phyloP scores from a whole-genome alignment of 2,329 filamentous ascomycete species.

The Aspergillus pseudoterreus region DNA sequence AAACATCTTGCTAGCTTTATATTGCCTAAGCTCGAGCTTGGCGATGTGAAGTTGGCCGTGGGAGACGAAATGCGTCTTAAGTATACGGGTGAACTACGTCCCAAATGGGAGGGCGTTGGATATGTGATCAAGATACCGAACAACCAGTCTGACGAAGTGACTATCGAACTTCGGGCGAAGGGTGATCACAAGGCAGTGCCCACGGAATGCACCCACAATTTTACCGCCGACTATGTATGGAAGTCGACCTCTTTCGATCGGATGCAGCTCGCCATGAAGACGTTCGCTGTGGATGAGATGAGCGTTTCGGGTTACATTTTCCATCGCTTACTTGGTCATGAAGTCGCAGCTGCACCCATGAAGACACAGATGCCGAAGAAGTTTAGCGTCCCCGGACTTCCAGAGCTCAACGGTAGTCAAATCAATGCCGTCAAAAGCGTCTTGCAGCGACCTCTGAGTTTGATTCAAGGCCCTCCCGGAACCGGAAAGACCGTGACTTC shows the following conservation, averaged over 20 bases:
- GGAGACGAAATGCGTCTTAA: conserved; percentile 97
- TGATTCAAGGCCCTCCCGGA: conserved; percentile 95
- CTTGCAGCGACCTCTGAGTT: conserved; percentile 83
- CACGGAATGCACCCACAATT: conserved; percentile 94
- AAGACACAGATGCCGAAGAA: conserved; percentile 95
- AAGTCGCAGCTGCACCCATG: conserved; percentile 90
- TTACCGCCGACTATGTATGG: conserved; percentile 98
- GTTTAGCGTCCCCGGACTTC: conserved; percentile 89
- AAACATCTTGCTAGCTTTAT: conserved; percentile 96
- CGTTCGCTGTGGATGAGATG: conserved; percentile 95
- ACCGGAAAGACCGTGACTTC: conserved; percentile 99
- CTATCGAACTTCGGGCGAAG: conserved; percentile 87
- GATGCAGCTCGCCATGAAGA: conserved; percentile 99
- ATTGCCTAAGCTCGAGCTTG: conserved; percentile 92
- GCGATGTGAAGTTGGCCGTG: conserved; percentile 95
- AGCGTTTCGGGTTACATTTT: conserved; percentile 99
- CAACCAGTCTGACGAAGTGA: conserved; percentile 97
- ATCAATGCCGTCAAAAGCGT: conserved; percentile 96
- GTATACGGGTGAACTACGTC: conserved; percentile 89
- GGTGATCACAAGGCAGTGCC: conserved; percentile 95
- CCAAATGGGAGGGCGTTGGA: conserved; percentile 93
- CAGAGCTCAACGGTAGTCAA: conserved; percentile 92
- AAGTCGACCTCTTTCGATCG: conserved; percentile 98
- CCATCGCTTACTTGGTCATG: conserved; percentile 90
- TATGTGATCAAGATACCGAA: conserved; percentile 99